phyloP scores from a whole-genome alignment of 148 eudicot genomes.

The Pouteria glomerata region DNA sequence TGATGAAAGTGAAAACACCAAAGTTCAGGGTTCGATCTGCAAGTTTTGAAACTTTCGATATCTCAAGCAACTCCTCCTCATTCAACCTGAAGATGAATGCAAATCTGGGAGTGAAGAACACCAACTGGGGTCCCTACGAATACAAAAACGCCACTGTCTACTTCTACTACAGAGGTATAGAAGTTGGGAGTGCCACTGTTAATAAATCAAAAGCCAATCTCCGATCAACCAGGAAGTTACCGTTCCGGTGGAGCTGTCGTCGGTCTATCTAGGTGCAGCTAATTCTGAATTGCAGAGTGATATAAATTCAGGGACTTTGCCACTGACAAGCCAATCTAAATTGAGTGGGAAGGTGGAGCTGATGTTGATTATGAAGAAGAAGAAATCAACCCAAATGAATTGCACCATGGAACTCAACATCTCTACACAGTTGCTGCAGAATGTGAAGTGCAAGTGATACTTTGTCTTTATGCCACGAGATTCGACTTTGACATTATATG shows the following conservation, averaged over 20 bases:
- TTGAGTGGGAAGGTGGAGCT: slow-evolving; percentile 22
- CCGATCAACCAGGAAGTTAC: slow-evolving; percentile 11
- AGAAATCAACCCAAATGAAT: slow-evolving; percentile 8
- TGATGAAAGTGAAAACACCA: slow-evolving; percentile 7
- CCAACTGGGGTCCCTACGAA: slow-evolving; percentile 7
- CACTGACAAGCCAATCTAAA: slow-evolving; percentile 2
- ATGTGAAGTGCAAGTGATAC: background rate
- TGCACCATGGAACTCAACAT: slow-evolving; percentile 10
- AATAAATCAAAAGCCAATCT: background rate
- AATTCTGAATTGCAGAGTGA: background rate
- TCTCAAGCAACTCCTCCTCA: background rate
- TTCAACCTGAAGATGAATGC: slow-evolving; percentile 7
- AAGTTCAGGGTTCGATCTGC: background rate
- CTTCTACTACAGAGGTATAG: slow-evolving; percentile 6
- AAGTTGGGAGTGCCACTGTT: slow-evolving; percentile 8
- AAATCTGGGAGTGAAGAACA: slow-evolving; percentile 17
- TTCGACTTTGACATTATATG: no score
- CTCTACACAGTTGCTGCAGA: background rate
- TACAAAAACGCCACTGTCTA: background rate
- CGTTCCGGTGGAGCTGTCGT: background rate
- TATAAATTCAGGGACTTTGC: slow-evolving; percentile 13
- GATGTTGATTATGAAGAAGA: slow-evolving; percentile 10
- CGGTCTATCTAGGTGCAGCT: background rate
- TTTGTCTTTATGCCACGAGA: no score
- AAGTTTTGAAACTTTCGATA: background rate